A percentile compares a stretch with the other conserved stretches of the same genome.
phyloP scores from a whole-genome alignment of 768 basidiomycete genomes.

The Collybia sordida region DNA sequence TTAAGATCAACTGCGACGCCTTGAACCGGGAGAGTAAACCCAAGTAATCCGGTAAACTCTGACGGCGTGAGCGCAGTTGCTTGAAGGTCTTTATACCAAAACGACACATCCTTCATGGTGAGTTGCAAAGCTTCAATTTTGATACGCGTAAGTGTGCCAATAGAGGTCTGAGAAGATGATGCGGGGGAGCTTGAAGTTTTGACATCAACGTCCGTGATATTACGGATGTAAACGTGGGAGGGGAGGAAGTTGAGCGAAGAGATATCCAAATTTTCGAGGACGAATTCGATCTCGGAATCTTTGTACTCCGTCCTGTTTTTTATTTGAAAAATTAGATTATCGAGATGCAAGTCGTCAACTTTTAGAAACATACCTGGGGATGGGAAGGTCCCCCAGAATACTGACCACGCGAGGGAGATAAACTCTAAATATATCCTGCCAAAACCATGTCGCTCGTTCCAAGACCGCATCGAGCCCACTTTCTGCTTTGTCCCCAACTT shows the following conservation, averaged over 20 bases:
- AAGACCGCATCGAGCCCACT: conserved; percentile 50
- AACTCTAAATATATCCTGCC: conserved; percentile 80
- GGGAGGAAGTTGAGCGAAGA: conserved; percentile 67
- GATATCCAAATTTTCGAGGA: conserved; percentile 72
- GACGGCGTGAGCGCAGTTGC: conserved; percentile 48
- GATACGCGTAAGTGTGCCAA: conserved; percentile 67
- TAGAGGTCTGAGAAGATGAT: conserved; percentile 39
- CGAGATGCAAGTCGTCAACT: background rate
- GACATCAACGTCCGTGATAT: conserved; percentile 60
- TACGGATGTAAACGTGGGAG: conserved; percentile 69
- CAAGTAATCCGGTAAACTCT: conserved; percentile 62
- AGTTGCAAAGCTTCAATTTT: conserved; percentile 67
- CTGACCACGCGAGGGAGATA: conserved; percentile 61
- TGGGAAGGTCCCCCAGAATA: conserved; percentile 61
- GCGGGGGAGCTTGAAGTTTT: conserved; percentile 36
- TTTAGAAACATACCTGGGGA: conserved; percentile 52
- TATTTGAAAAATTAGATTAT: background rate
- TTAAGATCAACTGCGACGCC: conserved; percentile 71
- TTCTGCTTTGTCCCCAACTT: conserved; percentile 31
- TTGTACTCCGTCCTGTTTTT: conserved; percentile 65
- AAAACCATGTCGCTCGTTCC: conserved; percentile 72
- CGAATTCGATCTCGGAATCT: conserved; percentile 67
- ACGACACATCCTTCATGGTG: conserved; percentile 62
- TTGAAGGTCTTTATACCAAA: conserved; percentile 69
- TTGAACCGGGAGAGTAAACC: conserved; percentile 60